Evolutionary conservation across 2,329 filamentous ascomycete species (phyloP), one percentile per base, ranked within the genome.

Genomic region (Monilinia polystroma): DNA sequence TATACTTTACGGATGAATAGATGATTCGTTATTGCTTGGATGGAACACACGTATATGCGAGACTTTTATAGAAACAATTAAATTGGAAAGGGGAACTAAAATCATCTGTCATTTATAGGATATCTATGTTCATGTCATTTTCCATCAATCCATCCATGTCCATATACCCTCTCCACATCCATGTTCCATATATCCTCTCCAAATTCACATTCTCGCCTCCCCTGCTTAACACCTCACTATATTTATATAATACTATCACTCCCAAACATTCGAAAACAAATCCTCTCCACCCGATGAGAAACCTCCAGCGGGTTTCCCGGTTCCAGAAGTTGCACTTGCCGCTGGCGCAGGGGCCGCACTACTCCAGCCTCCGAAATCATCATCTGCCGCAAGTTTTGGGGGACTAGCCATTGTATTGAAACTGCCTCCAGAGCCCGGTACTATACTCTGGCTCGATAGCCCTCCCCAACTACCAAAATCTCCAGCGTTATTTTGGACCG

Each of bases 341-440:
- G 83, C 79, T 18, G 78, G 74, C 38, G 79, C 84, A 74, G 85
- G 89, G 80, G 83, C 81, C 55, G 87, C 87, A 75, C 92, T 96
- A 58, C 91, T 88, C 94, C 94, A 98, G 16, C 94, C 93, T 26
- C 94, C 94, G 80, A 97, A 98, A 76, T 98, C 94, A 78, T 98
- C 94, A 73, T 98, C 94, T 0, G 91, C 90, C 47, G 90, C 84
- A 2, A 97, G 90, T 74, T 90, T 89, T 32, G 91, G 87, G 64
- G 76, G 74, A 52, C 82, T 77, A 51, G 75, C 72, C 71, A 73
- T 78, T 49, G 66, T 75, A 71, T 71, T 80, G 78, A 91, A 90
- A 7, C 89, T 89, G 32, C 89, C 89, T 71, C 84, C 84, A 0
- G 85, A 80, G 1, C 86, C 84, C 2, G 85, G 84, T 26, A 89